Evolutionary conservation across 805 yeast genomes (phyloP).

Genomic region (Sugiyamaella smithiae): DNA sequence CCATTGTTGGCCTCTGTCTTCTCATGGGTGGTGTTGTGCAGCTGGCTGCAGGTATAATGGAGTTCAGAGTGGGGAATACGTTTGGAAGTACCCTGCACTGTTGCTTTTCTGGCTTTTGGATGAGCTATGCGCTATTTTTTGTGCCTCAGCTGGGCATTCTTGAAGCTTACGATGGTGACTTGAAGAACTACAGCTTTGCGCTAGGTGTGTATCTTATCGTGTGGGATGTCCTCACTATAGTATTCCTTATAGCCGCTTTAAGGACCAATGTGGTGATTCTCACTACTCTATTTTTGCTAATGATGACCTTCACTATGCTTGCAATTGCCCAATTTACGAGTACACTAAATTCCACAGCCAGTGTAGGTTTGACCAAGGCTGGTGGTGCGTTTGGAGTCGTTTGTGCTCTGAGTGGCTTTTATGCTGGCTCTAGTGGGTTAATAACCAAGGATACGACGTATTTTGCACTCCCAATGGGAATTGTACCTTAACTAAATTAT

Average conservation of each 20-base stretch:
- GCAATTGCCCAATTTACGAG: constrained; percentile 6
- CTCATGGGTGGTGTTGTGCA: constrained; percentile 63
- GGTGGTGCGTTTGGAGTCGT: constrained; percentile 14
- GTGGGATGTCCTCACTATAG: constrained; percentile 3
- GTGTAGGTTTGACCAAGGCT: constrained; percentile 3
- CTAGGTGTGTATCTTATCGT: constrained; percentile 1
- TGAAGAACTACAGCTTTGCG: constrained; percentile 1
- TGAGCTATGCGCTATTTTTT: constrained; percentile 6
- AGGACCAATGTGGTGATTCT: constrained; percentile 5
- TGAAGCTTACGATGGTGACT: constrained; percentile 2
- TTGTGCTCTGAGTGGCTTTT: constrained; percentile 10
- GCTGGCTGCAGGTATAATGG: constrained; percentile 62
- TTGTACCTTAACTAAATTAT: not conserved
- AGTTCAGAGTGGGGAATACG: constrained; percentile 57
- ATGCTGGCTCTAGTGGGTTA: constrained; percentile 12
- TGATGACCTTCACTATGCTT: constrained; percentile 4
- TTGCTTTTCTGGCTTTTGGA: constrained; percentile 49
- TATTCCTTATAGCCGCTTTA: constrained; percentile 6
- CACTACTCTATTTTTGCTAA: constrained; percentile 1
- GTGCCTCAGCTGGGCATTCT: constrained; percentile 4
- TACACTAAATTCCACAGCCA: not conserved
- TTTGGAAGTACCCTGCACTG: constrained; percentile 53
- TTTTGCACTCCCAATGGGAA: constrained; percentile 3
- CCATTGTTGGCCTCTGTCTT: constrained; percentile 25
- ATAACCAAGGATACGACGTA: constrained; percentile 7